These are phyloP conservation scores for Areca catechu DNA, from an alignment of 176 grass and related monocot genomes.

Conservation along the genomic window DNA sequence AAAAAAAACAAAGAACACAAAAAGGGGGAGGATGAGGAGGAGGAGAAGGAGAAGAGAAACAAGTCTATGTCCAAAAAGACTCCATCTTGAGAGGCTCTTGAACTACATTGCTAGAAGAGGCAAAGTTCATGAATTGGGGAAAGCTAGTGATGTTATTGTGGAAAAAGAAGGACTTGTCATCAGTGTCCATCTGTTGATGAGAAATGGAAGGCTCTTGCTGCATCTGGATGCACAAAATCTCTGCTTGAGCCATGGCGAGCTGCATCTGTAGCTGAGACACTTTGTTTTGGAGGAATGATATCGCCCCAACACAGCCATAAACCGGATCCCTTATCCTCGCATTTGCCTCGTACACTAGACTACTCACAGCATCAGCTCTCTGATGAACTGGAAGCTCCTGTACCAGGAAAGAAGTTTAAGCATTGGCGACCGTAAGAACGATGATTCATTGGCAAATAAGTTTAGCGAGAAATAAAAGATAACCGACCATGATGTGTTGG, in stretches of 20 bases:
- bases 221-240: slow-evolving; percentile 94
- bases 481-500: too few relatives aligned
- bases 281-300: slow-evolving; percentile 84
- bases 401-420: not conserved
- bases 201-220: slow-evolving; percentile 30
- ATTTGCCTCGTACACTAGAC: slow-evolving; percentile 91
- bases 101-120: slow-evolving; percentile 27
- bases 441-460: too few relatives aligned
- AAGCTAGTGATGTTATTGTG: slow-evolving; percentile 29
- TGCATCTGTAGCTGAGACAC: slow-evolving; percentile 97
- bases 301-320: slow-evolving; percentile 84
- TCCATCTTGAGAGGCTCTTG: not conserved
- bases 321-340: slow-evolving; percentile 77
- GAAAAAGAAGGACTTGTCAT: slow-evolving; percentile 36
- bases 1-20: too few relatives aligned
- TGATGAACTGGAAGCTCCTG: slow-evolving; percentile 77
- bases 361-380: slow-evolving; percentile 82
- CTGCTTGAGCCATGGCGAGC: slow-evolving; percentile 75
- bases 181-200: not conserved
- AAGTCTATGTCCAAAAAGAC: too few relatives aligned
- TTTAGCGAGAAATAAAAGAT: too few relatives aligned
- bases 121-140: slow-evolving; percentile 43
- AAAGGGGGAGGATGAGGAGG: too few relatives aligned
- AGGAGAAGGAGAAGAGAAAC: too few relatives aligned
- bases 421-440: too few relatives aligned